These are phyloP conservation scores for Colletotrichum sp. DNA, from an alignment of 2,329 filamentous ascomycete genomes.

Conservation along the genomic window DNA sequence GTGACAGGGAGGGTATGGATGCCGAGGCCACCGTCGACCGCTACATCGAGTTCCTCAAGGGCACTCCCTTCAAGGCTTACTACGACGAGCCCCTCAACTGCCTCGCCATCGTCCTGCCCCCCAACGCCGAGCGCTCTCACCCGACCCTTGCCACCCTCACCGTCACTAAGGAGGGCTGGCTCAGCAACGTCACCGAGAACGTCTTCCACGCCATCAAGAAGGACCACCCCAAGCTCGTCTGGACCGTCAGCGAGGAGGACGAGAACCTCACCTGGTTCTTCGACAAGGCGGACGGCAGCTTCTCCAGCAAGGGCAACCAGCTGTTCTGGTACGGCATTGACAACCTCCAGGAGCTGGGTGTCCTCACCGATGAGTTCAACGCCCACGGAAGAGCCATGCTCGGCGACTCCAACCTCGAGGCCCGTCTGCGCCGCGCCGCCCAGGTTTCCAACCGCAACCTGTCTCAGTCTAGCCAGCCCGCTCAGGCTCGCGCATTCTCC, in stretches of 20 bases:
- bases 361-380: conserved; percentile 85
- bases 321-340: conserved; percentile 97
- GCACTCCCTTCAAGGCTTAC: conserved; percentile 87
- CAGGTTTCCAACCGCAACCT: conserved; percentile 67
- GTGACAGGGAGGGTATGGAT: conserved; percentile 83
- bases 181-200: conserved; percentile 94
- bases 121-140: conserved; percentile 67
- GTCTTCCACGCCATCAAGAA: conserved; percentile 94
- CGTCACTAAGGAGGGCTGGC: conserved; percentile 93
- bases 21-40: conserved; percentile 84
- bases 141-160: conserved; percentile 89
- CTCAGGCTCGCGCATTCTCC: conserved; percentile 64
- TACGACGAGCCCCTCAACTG: conserved; percentile 95
- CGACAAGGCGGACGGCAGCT: conserved; percentile 92
- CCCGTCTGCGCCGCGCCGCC: conserved; percentile 80
- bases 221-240: conserved; percentile 88
- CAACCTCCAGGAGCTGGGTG: conserved; percentile 78
- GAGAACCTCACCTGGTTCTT: conserved; percentile 99
- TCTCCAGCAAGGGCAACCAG: conserved; percentile 84
- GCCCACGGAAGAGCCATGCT: conserved; percentile 86
- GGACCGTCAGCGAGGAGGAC: conserved; percentile 96
- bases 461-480: conserved; percentile 28
- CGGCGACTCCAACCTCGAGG: conserved; percentile 86
- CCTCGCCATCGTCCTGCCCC: conserved; percentile 84
- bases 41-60: conserved; percentile 80